Percentiles rank a stretch among this genome's conserved stretches.
Evolutionary conservation across 2,329 filamentous ascomycete species (phyloP).

Genomic region (Grosmannia huntii): DNA sequence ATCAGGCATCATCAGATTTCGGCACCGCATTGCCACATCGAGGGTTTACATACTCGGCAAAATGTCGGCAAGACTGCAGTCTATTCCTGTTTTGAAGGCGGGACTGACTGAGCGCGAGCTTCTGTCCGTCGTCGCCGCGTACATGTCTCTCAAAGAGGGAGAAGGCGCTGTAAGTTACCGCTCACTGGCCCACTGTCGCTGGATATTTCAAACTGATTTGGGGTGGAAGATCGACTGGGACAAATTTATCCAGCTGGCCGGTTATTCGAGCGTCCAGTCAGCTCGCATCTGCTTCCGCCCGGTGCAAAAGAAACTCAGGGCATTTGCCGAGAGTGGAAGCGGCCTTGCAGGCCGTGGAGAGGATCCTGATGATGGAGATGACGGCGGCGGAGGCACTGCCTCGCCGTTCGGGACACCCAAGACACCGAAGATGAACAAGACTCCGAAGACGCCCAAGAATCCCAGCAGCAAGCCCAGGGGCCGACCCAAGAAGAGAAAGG

Average conservation of each 20-base stretch:
- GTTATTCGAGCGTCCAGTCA: slow-evolving; percentile 9
- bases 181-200: no score
- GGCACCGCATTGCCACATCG: background rate
- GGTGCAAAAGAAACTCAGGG: slow-evolving; percentile 36
- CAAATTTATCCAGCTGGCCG: slow-evolving; percentile 10
- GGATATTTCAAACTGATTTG: background rate
- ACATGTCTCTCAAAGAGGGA: background rate
- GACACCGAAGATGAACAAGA: background rate
- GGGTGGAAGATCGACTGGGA: slow-evolving; percentile 8
- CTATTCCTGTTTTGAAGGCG: background rate
- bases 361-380: no score
- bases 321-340: slow-evolving; percentile 20
- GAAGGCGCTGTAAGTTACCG: slow-evolving; percentile 1
- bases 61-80: background rate
- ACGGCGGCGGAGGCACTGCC: background rate
- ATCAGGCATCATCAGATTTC: background rate
- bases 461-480: background rate
- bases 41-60: background rate
- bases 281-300: slow-evolving; percentile 44
- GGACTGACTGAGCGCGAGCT: slow-evolving; percentile 10
- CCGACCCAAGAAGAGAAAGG: background rate
- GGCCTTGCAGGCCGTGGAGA: background rate
- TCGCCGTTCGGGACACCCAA: background rate
- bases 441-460: background rate
- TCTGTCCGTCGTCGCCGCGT: slow-evolving; percentile 6